Percentiles rank a stretch among this genome's conserved stretches.
phyloP scores from a whole-genome alignment of 805 yeast species.

The Lipomyces mesembrius region DNA sequence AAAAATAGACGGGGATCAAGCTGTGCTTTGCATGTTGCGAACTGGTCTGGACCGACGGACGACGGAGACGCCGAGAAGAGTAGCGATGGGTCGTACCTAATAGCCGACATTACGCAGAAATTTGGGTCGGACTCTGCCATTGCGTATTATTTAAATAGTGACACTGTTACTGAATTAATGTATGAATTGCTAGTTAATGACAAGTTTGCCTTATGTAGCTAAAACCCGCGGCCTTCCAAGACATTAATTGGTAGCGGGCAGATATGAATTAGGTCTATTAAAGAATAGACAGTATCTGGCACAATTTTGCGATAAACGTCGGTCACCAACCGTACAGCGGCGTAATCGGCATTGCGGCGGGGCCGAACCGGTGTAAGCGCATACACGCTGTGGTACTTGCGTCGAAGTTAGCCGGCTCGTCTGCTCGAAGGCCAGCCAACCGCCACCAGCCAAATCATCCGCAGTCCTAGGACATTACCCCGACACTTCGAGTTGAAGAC shows the following conservation, averaged over 20 bases:
- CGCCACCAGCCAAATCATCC: background rate
- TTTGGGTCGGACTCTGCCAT: conserved; percentile 7
- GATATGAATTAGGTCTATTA: no score
- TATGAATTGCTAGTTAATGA: no score
- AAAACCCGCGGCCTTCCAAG: no score
- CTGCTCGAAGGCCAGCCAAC: background rate
- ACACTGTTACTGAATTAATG: background rate
- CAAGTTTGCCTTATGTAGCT: no score
- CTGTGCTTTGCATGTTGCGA: conserved; percentile 21
- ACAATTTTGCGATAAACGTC: no score
- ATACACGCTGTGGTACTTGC: background rate
- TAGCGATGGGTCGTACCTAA: conserved; percentile 32
- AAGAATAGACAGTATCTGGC: no score
- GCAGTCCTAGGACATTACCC: background rate
- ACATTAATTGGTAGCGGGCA: no score
- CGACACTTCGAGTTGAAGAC: background rate
- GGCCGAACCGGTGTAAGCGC: background rate
- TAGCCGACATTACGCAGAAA: conserved; percentile 27
- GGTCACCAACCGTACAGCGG: background rate
- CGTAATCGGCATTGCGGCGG: background rate
- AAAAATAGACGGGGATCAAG: conserved; percentile 29
- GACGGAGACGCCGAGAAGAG: conserved; percentile 37
- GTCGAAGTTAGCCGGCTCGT: background rate
- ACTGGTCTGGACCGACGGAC: conserved; percentile 18
- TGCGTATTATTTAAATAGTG: background rate